Evolutionary conservation across 2,329 filamentous ascomycete species (phyloP).

Genomic region (Fusarium albosuccineum): DNA sequence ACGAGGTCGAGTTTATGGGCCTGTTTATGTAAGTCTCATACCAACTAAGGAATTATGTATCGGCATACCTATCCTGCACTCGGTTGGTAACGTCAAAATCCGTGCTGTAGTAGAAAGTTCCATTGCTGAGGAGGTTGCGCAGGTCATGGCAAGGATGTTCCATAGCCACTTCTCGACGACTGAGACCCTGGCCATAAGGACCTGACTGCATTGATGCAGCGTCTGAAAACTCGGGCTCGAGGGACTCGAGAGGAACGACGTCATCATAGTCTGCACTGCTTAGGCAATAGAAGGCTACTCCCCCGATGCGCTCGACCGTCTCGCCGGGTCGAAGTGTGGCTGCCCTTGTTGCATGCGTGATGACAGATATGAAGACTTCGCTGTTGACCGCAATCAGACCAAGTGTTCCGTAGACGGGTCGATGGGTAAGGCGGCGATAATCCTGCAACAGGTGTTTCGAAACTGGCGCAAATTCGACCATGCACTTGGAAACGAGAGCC

Average conservation of each 20-base stretch:
- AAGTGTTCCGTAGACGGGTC: slow-evolving; percentile 85
- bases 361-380: slow-evolving; percentile 92
- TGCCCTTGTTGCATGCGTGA: slow-evolving; percentile 82
- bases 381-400: slow-evolving; percentile 86
- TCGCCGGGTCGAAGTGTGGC: slow-evolving; percentile 89
- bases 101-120: slow-evolving; percentile 98
- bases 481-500: slow-evolving; percentile 73
- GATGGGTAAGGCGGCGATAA: slow-evolving; percentile 80
- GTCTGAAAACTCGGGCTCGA: slow-evolving; percentile 64
- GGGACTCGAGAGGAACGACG: slow-evolving; percentile 69
- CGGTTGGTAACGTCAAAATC: slow-evolving; percentile 97
- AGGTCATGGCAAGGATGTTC: slow-evolving; percentile 93
- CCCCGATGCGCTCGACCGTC: slow-evolving; percentile 87
- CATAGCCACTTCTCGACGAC: slow-evolving; percentile 75
- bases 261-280: slow-evolving; percentile 90
- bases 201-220: slow-evolving; percentile 57
- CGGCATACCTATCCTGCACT: slow-evolving; percentile 81
- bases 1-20: slow-evolving; percentile 79
- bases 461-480: slow-evolving; percentile 85
- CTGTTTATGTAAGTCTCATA: slow-evolving; percentile 55
- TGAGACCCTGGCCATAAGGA: slow-evolving; percentile 59
- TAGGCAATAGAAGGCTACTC: slow-evolving; percentile 93
- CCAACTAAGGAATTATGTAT: neutral
- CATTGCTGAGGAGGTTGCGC: slow-evolving; percentile 91
- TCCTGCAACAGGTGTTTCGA: slow-evolving; percentile 77